These are phyloP conservation scores for Boletus pseudo-olivaceus DNA, from an alignment of 768 basidiomycete genomes.

Conservation along the genomic window DNA sequence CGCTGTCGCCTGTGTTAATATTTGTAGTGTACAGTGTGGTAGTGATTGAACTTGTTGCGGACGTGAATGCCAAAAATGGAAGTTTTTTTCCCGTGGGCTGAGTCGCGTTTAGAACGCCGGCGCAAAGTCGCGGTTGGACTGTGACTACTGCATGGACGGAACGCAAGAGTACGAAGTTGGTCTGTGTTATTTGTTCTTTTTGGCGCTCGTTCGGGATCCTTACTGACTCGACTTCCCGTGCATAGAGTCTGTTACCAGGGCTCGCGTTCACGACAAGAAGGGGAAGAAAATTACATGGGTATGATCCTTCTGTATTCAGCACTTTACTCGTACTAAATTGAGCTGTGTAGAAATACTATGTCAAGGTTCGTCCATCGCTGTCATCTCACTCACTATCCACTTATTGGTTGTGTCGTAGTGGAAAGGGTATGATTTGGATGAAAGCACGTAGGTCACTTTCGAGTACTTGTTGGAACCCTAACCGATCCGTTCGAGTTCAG, in stretches of 20 bases:
- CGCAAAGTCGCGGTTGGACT: slow-evolving; percentile 1
- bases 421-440: slow-evolving; percentile 54
- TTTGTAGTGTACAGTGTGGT: slow-evolving; percentile 2
- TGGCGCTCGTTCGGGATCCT: neutral
- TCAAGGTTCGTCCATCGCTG: slow-evolving; percentile 44
- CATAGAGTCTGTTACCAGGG: slow-evolving; percentile 52
- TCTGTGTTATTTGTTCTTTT: slow-evolving; percentile 34
- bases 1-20: slow-evolving; percentile 1
- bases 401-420: slow-evolving; percentile 39
- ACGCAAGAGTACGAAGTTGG: slow-evolving; percentile 65
- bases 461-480: neutral
- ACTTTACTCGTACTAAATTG: slow-evolving; percentile 10
- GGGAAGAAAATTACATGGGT: slow-evolving; percentile 53
- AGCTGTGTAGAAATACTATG: slow-evolving; percentile 47
- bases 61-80: slow-evolving; percentile 10
- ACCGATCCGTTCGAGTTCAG: slow-evolving; percentile 33
- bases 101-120: neutral
- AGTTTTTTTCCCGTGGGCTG: slow-evolving; percentile 12
- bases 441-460: slow-evolving; percentile 51
- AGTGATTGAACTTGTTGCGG: no score
- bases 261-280: slow-evolving; percentile 46
- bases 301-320: slow-evolving; percentile 11
- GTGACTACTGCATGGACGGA: slow-evolving; percentile 33
- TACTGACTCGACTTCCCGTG: neutral
- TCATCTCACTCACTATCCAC: neutral